Evolutionary conservation across 2,329 filamentous ascomycete genomes (phyloP).

Genomic region (Fonsecaea pedrosoi): DNA sequence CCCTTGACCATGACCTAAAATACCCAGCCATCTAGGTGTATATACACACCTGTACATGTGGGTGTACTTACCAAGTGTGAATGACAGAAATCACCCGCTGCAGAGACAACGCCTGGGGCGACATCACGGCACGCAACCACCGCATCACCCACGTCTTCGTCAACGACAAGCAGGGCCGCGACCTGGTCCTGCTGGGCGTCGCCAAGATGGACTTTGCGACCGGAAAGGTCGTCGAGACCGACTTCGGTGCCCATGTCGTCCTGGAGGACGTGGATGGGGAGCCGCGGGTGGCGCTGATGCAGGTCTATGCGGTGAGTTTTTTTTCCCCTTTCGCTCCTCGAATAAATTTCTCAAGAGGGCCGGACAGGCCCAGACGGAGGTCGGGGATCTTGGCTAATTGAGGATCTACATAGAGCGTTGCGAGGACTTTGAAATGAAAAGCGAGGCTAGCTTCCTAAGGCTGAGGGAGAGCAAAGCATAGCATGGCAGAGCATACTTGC

Average conservation of each 20-base stretch:
- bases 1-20: no score
- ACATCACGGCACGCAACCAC: slow-evolving; percentile 2
- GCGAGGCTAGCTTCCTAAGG: no score
- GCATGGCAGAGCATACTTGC: no score
- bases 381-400: no score
- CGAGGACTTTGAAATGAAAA: no score
- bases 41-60: no score
- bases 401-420: no score
- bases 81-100: slow-evolving; percentile 12
- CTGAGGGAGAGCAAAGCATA: no score
- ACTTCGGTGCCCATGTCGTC: slow-evolving; percentile 3
- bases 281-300: slow-evolving; percentile 13
- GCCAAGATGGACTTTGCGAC: slow-evolving; percentile 10
- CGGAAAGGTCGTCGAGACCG: slow-evolving; percentile 1
- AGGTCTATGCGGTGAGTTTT: slow-evolving; percentile 22
- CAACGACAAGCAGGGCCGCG: slow-evolving; percentile 15
- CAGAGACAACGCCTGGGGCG: slow-evolving; percentile 12
- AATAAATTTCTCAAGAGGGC: no score
- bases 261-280: slow-evolving; percentile 4
- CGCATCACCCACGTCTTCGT: slow-evolving; percentile 14
- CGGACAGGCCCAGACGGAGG: no score
- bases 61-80: no score
- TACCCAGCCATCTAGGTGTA: no score
- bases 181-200: slow-evolving; percentile 12
- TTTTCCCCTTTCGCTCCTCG: neutral